Percentiles rank a stretch among this genome's conserved stretches.
phyloP scores from a whole-genome alignment of 768 basidiomycete genomes.

The Mycena metata region DNA sequence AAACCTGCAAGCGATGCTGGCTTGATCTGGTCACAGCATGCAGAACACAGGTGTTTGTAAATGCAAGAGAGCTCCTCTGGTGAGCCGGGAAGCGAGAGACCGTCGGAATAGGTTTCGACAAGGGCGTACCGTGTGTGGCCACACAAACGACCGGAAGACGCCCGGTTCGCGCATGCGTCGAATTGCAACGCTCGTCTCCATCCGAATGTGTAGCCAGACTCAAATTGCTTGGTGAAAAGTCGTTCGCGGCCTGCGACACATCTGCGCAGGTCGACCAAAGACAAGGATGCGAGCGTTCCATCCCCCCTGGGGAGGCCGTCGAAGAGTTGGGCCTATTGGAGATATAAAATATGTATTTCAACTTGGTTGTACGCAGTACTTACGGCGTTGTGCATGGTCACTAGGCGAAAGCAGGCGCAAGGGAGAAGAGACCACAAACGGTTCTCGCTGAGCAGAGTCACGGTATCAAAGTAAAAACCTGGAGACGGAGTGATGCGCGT shows the following conservation, averaged over 20 bases:
- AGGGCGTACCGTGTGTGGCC: background rate
- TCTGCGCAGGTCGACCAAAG: background rate
- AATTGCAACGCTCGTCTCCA: background rate
- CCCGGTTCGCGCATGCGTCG: background rate
- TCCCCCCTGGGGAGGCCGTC: background rate
- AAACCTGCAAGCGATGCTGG: background rate
- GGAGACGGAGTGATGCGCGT: background rate
- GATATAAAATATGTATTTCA: no score
- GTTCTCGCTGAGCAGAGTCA: constrained; percentile 8
- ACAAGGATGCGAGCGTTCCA: background rate
- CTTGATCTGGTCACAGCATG: background rate
- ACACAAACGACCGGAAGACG: no score
- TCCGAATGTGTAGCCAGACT: background rate
- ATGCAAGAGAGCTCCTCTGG: no score
- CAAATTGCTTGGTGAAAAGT: background rate
- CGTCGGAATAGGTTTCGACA: background rate
- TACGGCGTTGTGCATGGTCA: no score
- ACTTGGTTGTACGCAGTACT: no score
- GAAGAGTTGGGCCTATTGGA: background rate
- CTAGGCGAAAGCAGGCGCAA: background rate
- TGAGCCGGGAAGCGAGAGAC: no score
- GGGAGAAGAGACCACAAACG: background rate
- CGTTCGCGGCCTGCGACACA: constrained; percentile 7
- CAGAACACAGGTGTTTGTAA: background rate
- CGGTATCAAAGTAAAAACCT: constrained; percentile 3